These are phyloP conservation scores for Calcarisporium arbuscula DNA, from an alignment of 2,329 filamentous ascomycete species.

Conservation along the genomic window DNA sequence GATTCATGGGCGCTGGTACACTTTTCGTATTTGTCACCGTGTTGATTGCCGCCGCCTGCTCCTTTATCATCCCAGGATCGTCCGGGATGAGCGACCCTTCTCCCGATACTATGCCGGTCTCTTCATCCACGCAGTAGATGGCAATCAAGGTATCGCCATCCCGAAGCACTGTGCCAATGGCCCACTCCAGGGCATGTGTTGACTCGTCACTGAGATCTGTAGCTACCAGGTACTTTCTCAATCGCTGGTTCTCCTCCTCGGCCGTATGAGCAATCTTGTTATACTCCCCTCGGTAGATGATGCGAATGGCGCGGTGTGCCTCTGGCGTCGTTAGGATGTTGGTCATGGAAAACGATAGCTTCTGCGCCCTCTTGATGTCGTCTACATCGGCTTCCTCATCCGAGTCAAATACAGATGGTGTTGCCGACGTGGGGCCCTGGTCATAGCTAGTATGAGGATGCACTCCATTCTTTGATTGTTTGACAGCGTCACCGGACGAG, in stretches of 20 bases:
- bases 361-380: conserved; percentile 84
- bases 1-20: conserved; percentile 22
- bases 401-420: conserved; percentile 61
- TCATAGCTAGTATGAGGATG: conserved; percentile 87
- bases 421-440: conserved; percentile 49
- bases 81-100: conserved; percentile 57
- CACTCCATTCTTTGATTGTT: conserved; percentile 47
- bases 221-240: conserved; percentile 90
- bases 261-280: conserved; percentile 67
- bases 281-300: conserved; percentile 87
- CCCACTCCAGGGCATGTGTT: conserved; percentile 94
- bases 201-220: conserved; percentile 93
- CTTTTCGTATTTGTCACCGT: conserved; percentile 45
- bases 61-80: conserved; percentile 67
- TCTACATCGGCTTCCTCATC: conserved; percentile 80
- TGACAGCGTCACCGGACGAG: conserved; percentile 55
- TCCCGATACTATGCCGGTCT: conserved; percentile 51
- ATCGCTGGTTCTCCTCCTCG: conserved; percentile 68
- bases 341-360: conserved; percentile 73
- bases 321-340: conserved; percentile 70
- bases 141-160: conserved; percentile 92
- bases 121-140: conserved; percentile 91
- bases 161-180: conserved; percentile 86
- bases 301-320: conserved; percentile 75
- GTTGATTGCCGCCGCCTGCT: conserved; percentile 67